These are phyloP conservation scores for Albugo candida DNA, from an alignment of 352 stramenopile genomes.

Conservation along the genomic window DNA sequence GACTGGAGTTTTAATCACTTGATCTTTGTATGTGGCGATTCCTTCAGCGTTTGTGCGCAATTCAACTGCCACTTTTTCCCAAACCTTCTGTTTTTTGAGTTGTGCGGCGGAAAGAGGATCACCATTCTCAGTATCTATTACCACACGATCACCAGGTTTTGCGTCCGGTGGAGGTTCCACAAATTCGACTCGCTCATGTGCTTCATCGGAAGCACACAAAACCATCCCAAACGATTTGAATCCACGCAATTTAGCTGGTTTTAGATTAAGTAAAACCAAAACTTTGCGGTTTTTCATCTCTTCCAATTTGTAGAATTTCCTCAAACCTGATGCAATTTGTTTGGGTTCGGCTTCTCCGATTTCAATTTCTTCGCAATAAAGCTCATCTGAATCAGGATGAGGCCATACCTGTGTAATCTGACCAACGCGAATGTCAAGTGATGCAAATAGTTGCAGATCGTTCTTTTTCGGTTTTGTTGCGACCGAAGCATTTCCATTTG, in stretches of 20 bases:
- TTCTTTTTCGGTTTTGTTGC: slow-evolving; percentile 26
- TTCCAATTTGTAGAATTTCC: slow-evolving; percentile 87
- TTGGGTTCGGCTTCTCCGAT: slow-evolving; percentile 87
- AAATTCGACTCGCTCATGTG: slow-evolving; percentile 87
- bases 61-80: slow-evolving; percentile 48
- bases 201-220: slow-evolving; percentile 79
- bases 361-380: slow-evolving; percentile 99
- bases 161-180: slow-evolving; percentile 84
- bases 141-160: slow-evolving; percentile 85
- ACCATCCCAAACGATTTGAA: slow-evolving; percentile 97
- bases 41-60: slow-evolving; percentile 43
- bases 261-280: slow-evolving; percentile 96
- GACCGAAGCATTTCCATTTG: slow-evolving; percentile 17
- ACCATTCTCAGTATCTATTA: slow-evolving; percentile 45
- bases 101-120: slow-evolving; percentile 56
- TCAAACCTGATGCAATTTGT: slow-evolving; percentile 89
- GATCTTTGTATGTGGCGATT: slow-evolving; percentile 66
- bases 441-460: slow-evolving; percentile 41
- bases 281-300: slow-evolving; percentile 90
- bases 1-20: slow-evolving; percentile 45
- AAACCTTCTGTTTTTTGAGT: slow-evolving; percentile 80
- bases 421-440: slow-evolving; percentile 64
- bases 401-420: slow-evolving; percentile 67
- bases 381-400: slow-evolving; percentile 80
- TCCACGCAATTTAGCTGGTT: slow-evolving; percentile 90